phyloP scores from a whole-genome alignment of 1,284 basidiomycete species.

The Microstroma glucosiphilum region DNA sequence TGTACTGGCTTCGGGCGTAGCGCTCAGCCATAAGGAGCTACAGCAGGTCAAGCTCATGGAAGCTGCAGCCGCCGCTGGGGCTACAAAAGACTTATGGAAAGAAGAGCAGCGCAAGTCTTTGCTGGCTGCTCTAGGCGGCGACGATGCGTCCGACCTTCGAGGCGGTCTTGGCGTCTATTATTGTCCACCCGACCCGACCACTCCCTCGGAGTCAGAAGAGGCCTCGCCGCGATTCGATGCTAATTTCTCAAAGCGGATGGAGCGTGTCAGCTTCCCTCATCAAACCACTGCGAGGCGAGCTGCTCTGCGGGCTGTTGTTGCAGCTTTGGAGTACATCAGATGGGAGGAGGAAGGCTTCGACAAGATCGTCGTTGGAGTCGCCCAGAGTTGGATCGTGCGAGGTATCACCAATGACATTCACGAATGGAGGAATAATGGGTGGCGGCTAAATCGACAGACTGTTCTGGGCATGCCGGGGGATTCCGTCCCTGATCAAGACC shows the following conservation, averaged over 20 bases:
- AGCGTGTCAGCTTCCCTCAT: constrained; percentile 24
- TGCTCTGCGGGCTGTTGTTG: constrained; percentile 36
- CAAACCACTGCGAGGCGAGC: constrained; percentile 30
- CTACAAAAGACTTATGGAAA: background rate
- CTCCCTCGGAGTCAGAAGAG: constrained; percentile 2
- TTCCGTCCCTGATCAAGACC: constrained; percentile 42
- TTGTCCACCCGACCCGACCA: constrained; percentile 24
- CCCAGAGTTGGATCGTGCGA: constrained; percentile 44
- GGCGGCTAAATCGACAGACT: constrained; percentile 30
- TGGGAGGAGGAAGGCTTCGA: constrained; percentile 49
- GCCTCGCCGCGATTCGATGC: constrained; percentile 20
- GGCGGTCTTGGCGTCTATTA: constrained; percentile 33
- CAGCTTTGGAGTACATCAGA: constrained; percentile 38
- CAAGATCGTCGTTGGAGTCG: constrained; percentile 45
- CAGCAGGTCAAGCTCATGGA: constrained; percentile 9
- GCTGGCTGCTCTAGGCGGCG: constrained; percentile 6
- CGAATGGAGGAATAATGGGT: constrained; percentile 40
- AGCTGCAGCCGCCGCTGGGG: constrained; percentile 6
- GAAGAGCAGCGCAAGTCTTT: constrained; percentile 5
- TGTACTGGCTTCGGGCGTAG: constrained; percentile 26
- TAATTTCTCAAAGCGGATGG: constrained; percentile 42
- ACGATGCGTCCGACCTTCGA: constrained; percentile 14
- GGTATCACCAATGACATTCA: constrained; percentile 32
- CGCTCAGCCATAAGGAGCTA: constrained; percentile 3
- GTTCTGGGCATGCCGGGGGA: constrained; percentile 31